Evolutionary conservation across 768 basidiomycete species (phyloP).

Genomic region (Sarcomyxa edulis): DNA sequence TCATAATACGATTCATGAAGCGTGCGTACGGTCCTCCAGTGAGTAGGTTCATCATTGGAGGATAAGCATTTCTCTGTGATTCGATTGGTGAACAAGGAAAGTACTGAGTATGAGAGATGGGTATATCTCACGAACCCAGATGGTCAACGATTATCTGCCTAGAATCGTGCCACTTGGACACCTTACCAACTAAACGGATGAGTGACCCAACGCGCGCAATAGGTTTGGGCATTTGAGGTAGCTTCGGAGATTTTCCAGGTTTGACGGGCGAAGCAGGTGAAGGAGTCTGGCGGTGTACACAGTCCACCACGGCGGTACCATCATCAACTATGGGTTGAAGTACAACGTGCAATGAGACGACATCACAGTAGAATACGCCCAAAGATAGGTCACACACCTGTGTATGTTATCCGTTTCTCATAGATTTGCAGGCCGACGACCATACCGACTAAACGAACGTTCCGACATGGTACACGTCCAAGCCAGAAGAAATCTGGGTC

Average conservation of each 20-base stretch:
- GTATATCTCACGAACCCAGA: conserved; percentile 38
- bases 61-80: conserved; percentile 39
- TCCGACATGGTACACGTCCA: conserved; percentile 65
- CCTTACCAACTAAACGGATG: conserved; percentile 42
- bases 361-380: conserved; percentile 1
- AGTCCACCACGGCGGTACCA: conserved; percentile 70
- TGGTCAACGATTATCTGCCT: conserved; percentile 41
- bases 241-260: conserved; percentile 6
- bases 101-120: not conserved
- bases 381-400: too few relatives aligned
- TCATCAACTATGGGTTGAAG: conserved; percentile 79
- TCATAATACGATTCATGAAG: conserved; percentile 53
- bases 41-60: conserved; percentile 53
- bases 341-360: conserved; percentile 2
- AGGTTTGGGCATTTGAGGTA: conserved; percentile 22
- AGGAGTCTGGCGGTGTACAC: conserved; percentile 36
- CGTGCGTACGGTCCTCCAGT: conserved; percentile 45
- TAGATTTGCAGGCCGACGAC: conserved; percentile 58
- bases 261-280: conserved; percentile 17
- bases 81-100: conserved; percentile 1
- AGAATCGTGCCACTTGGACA: conserved; percentile 32
- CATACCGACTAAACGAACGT: conserved; percentile 54
- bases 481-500: conserved; percentile 67
- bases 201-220: conserved; percentile 40
- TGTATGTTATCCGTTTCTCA: conserved; percentile 57